Evolutionary conservation across 768 basidiomycete genomes (phyloP).

Genomic region (Hericium alpestre): DNA sequence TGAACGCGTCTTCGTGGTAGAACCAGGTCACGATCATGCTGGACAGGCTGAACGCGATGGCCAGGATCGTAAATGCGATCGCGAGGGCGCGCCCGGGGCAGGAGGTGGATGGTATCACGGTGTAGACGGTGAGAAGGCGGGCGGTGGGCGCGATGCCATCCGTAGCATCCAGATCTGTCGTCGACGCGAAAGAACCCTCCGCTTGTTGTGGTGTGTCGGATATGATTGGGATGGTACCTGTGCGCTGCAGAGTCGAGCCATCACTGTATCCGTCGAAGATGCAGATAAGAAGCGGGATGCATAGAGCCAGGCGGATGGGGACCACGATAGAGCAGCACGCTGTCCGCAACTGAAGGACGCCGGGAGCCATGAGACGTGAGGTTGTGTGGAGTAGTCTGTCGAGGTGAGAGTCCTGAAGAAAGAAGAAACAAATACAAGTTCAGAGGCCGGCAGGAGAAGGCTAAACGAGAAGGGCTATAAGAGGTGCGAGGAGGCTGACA

Average conservation of each 20-base stretch:
- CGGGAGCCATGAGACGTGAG: no score
- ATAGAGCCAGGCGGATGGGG: constrained; percentile 11
- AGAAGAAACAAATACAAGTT: no score
- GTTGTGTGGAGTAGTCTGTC: no score
- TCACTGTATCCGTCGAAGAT: constrained; percentile 8
- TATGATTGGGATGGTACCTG: not conserved
- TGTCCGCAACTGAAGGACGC: constrained; percentile 5
- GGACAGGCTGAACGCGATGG: constrained; percentile 3
- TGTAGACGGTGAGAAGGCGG: not conserved
- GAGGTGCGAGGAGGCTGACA: no score
- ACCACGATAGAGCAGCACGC: constrained; percentile 9
- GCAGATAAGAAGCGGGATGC: constrained; percentile 11
- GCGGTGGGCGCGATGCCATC: not conserved
- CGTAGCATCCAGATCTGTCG: not conserved
- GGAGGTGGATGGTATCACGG: constrained; percentile 1
- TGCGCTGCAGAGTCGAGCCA: not conserved
- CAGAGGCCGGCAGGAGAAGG: no score
- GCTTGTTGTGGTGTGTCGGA: not conserved
- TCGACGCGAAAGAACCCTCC: not conserved
- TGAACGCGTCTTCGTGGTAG: not conserved
- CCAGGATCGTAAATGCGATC: constrained; percentile 6
- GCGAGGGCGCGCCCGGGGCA: constrained; percentile 3
- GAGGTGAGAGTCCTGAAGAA: no score
- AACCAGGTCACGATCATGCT: constrained; percentile 5
- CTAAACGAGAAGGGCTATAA: no score